Evolutionary conservation across 345 rosid genomes (phyloP), one percentile per base, ranked within the genome.

Genomic region (Eucalyptus fibrosa): DNA sequence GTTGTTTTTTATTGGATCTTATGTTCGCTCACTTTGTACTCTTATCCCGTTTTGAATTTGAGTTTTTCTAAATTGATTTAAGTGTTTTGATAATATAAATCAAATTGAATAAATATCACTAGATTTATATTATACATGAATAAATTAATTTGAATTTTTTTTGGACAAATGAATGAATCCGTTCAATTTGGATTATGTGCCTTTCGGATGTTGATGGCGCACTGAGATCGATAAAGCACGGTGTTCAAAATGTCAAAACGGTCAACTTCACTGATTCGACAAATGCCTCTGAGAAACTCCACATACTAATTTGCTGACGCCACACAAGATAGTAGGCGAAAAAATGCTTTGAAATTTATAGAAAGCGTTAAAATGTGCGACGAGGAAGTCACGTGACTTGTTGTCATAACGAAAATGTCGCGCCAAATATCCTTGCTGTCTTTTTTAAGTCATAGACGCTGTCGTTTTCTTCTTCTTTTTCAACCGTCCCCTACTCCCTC

Each of bases 1-100:
- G 1, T 18, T 1, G 0, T 0, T 0, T 0, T 53, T 53, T 53
- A 53, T 7, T 51, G 0, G 56, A 53, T 53, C 1, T 51, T 0
- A 0, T 53, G 0, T 9, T 53, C 1, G 2, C 24, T 18, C 24
- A 53, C 0, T 53, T 0, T 18, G 24, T 2, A 0, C 4, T 53
- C 56, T 53, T 7, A 19, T 53, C 4, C 1, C 0, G 0, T 53
- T 53, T 53, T 53, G 56, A 1, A 53, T 53, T 53, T 53, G 5
- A 53, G 2, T 19, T 53, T 53, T 53, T 53, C 0, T 53, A 53
- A 53, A 19, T 53, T 19, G 0, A 0, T 53, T 53, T 53, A 53
- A 53, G 56, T 53, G 5, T 19, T 53, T 53, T 7, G 24, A 0
- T 8, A 19, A 53, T 53, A 53, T 53, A 8, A 7, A 53, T 19